Conservation (phyloP, 2,329 filamentous ascomycete species). For the Thielaviopsis ethacetica region DNA sequence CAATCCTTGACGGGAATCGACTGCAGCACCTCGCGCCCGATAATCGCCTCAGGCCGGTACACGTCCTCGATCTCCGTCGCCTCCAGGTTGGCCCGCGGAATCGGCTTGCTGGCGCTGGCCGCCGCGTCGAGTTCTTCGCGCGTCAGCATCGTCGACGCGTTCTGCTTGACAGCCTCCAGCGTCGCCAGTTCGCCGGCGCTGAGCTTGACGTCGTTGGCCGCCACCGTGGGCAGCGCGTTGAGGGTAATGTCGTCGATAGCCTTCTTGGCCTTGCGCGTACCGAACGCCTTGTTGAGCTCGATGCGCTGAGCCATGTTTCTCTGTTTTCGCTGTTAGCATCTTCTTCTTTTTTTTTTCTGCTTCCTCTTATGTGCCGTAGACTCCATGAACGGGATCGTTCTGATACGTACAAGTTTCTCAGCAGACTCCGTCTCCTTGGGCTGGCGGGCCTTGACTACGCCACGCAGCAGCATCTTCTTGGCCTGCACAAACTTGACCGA, state of each 20-base stretch:
- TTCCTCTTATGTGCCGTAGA: no score
- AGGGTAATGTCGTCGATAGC: constrained; percentile 50
- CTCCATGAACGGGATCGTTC: no score
- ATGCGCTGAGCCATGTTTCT: constrained; percentile 45
- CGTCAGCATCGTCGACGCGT: constrained; percentile 49
- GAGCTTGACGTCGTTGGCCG: constrained; percentile 29
- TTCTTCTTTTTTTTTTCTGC: neutral
- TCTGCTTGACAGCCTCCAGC: constrained; percentile 44
- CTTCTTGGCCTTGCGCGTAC: constrained; percentile 75
- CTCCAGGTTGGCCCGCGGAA: constrained; percentile 51
- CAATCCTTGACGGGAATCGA: constrained; percentile 57
- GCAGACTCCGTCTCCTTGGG: constrained; percentile 26
- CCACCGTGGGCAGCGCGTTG: constrained; percentile 46
- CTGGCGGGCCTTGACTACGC: constrained; percentile 38
- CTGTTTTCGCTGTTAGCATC: constrained; percentile 22
- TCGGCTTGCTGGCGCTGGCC: constrained; percentile 52
- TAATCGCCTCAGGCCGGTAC: constrained; percentile 49
- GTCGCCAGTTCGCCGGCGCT: constrained; percentile 41
- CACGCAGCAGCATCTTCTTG: constrained; percentile 46
- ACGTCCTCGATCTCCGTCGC: constrained; percentile 55
- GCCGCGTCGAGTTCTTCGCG: constrained; percentile 47
- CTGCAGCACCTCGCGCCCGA: constrained; percentile 51
- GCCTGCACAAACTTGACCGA: constrained; percentile 45
- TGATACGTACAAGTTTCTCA: constrained; percentile 12
- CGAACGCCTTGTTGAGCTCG: constrained; percentile 61